Conservation (phyloP, 1,284 basidiomycete genomes). For the Puccinia coronata region DNA sequence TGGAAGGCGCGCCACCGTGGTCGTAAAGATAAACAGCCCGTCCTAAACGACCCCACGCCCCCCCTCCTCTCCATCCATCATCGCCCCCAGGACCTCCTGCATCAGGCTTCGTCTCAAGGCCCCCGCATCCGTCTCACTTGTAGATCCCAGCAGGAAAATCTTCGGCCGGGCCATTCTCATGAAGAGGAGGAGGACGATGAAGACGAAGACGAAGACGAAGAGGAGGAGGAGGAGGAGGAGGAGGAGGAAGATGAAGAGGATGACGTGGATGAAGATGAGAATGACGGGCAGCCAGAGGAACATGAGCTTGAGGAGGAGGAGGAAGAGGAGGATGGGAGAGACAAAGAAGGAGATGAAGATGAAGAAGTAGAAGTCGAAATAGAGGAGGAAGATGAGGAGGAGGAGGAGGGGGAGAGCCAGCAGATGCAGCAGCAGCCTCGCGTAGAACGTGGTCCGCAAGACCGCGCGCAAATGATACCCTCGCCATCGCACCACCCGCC, state of each 20-base stretch:
- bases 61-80: not conserved
- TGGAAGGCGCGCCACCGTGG: constrained; percentile 28
- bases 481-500: constrained; percentile 6
- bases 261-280: constrained; percentile 4
- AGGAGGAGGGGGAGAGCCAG: not conserved
- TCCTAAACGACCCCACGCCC: not conserved
- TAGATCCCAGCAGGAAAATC: not conserved
- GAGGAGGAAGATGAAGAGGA: constrained; percentile 32
- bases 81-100: not conserved
- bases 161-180: not conserved
- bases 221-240: constrained; percentile 34
- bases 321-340: not conserved
- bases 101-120: not conserved
- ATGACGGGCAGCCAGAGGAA: not conserved
- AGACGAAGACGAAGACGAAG: constrained; percentile 2
- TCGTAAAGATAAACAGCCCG: constrained; percentile 42
- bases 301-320: not conserved
- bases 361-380: not conserved
- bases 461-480: not conserved
- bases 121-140: constrained; percentile 30
- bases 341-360: too few relatives aligned
- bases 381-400: not conserved
- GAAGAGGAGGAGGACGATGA: constrained; percentile 14
- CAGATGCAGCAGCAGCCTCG: not conserved
- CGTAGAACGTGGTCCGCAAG: not conserved